These are phyloP conservation scores for Arabidopsis lyrata DNA, from an alignment of 441 rosid genomes.

Conservation along the genomic window DNA sequence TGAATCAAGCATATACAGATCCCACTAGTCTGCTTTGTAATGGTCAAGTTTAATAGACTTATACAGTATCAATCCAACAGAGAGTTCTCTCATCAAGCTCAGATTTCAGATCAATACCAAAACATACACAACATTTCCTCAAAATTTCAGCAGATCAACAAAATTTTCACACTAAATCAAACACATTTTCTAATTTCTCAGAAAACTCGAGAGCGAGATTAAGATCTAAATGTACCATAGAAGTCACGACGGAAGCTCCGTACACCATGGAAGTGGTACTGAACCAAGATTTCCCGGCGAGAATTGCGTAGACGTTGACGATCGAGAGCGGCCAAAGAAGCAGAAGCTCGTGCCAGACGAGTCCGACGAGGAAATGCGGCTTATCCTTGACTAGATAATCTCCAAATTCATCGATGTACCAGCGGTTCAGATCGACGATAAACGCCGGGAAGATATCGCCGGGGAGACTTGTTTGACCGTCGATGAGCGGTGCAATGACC, in stretches of 20 bases:
- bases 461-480: slow-evolving; percentile 63
- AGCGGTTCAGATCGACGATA: slow-evolving; percentile 51
- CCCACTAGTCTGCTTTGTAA: not conserved
- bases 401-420: slow-evolving; percentile 51
- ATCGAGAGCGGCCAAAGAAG: slow-evolving; percentile 80
- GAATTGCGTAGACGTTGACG: slow-evolving; percentile 57
- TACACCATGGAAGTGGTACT: slow-evolving; percentile 69
- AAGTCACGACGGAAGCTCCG: slow-evolving; percentile 66
- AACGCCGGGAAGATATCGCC: slow-evolving; percentile 52
- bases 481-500: slow-evolving; percentile 58
- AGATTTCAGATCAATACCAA: slow-evolving; percentile 2
- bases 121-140: not conserved
- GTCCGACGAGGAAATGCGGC: slow-evolving; percentile 74
- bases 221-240: slow-evolving; percentile 58
- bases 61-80: slow-evolving; percentile 3
- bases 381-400: slow-evolving; percentile 64
- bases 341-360: slow-evolving; percentile 76
- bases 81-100: not conserved
- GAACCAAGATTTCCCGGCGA: slow-evolving; percentile 67
- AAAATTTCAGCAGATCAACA: not conserved
- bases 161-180: not conserved
- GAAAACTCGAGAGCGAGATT: not conserved
- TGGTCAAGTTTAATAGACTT: not conserved
- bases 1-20: not conserved
- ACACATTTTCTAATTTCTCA: not conserved